These are phyloP conservation scores for Agarophyton chilense DNA, from an alignment of 23 red algal genomes.

Conservation along the genomic window DNA sequence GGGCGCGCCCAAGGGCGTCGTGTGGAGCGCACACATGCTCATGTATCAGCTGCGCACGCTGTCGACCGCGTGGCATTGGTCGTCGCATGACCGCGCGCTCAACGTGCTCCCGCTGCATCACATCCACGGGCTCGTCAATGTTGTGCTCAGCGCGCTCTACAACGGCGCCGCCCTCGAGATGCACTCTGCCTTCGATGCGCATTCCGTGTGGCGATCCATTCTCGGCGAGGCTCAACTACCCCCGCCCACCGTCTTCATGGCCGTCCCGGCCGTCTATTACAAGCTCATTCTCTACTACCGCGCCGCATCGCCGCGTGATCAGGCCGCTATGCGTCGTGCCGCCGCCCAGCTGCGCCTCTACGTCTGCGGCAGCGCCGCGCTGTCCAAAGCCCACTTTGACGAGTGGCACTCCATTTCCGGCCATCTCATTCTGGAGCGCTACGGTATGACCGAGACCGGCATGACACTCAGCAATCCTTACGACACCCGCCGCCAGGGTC, in stretches of 20 bases:
- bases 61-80: constrained; percentile 56
- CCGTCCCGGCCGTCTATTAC: constrained; percentile 87
- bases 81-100: constrained; percentile 61
- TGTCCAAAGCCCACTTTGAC: constrained; percentile 64
- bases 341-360: constrained; percentile 78
- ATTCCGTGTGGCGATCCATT: constrained; percentile 60
- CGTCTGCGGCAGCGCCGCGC: constrained; percentile 85
- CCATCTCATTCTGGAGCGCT: constrained; percentile 81
- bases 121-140: constrained; percentile 88
- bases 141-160: constrained; percentile 66
- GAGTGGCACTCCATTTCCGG: constrained; percentile 61
- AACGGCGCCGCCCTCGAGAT: constrained; percentile 70
- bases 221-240: background rate
- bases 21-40: constrained; percentile 86
- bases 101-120: constrained; percentile 92
- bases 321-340: constrained; percentile 58
- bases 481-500: constrained; percentile 50
- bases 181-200: constrained; percentile 41
- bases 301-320: constrained; percentile 37
- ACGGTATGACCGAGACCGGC: constrained; percentile 96
- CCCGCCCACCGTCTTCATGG: constrained; percentile 89
- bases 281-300: constrained; percentile 70
- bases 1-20: constrained; percentile 91
- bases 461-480: constrained; percentile 65
- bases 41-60: constrained; percentile 71